These are phyloP conservation scores for Hyphodiscus hymeniophilus DNA, from an alignment of 495 filamentous ascomycete genomes.

Conservation along the genomic window DNA sequence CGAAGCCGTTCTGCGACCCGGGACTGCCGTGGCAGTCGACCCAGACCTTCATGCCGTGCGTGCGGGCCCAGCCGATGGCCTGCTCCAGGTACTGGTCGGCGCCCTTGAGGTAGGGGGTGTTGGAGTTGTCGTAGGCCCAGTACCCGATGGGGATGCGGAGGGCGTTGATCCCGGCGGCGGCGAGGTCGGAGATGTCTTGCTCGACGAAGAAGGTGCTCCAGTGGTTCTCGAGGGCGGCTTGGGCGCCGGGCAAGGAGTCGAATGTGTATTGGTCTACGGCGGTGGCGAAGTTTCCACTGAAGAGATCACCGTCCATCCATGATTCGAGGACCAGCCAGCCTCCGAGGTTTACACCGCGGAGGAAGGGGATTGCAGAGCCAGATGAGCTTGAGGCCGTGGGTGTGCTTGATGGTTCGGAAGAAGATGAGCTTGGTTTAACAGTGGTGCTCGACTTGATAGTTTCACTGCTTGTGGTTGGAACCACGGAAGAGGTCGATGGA, in stretches of 20 bases:
- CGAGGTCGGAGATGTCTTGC: conserved; percentile 26
- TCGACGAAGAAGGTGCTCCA: conserved; percentile 33
- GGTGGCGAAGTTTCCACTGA: conserved; percentile 24
- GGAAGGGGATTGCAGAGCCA: no score
- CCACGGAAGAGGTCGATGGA: not conserved
- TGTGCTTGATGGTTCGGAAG: not conserved
- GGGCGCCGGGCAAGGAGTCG: conserved; percentile 21
- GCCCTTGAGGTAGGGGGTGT: conserved; percentile 28
- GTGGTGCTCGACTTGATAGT: not conserved
- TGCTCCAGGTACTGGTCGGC: conserved; percentile 31
- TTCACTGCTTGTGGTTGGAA: not conserved
- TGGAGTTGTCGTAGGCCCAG: conserved; percentile 32
- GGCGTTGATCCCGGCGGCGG: conserved; percentile 32
- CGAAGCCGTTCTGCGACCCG: conserved; percentile 35
- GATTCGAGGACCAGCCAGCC: conserved; percentile 34
- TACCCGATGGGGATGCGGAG: conserved; percentile 35
- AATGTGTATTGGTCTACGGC: conserved; percentile 28
- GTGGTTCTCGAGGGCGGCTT: conserved; percentile 17
- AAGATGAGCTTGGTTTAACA: no score
- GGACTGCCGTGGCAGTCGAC: conserved; percentile 32
- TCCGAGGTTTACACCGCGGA: conserved; percentile 20
- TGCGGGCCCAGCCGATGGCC: conserved; percentile 33
- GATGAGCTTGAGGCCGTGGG: not conserved
- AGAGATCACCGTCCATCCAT: conserved; percentile 28
- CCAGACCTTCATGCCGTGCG: conserved; percentile 30